Evolutionary conservation across 2,329 filamentous ascomycete genomes (phyloP), one percentile per base, ranked within the genome.

Genomic region (Phialemonium atrogriseum): DNA sequence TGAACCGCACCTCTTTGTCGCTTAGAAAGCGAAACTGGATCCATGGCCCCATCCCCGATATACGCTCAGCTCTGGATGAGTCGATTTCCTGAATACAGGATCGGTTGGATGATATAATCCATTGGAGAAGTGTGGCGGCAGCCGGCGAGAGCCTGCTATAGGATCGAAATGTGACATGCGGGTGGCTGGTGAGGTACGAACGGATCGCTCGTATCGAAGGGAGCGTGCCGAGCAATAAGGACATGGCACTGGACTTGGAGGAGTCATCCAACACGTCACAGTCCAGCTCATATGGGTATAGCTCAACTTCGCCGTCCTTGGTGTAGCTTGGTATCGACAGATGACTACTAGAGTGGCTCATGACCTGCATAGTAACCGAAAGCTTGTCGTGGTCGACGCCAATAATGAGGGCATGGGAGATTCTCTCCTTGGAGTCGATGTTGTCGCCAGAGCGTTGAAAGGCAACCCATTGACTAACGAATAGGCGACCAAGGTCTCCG

Each of bases 1-100:
- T 60, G 49, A 95, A 94, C 2, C 74, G 68, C 20, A 79, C 65
- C 50, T 95, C 88, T 47, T 88, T 93, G 47, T 94, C 85, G 0
- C 88, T 62, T 94, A 89, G 0, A 82, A 95, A 86, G 17, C 84
- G 73, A 47, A 94, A 95, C 52, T 94, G 87, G 35, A 84, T 64
- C 68, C 78, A 89, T 3, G 57, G 63, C 0, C 64, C 47, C 60
- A 89, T 76, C 1, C 79, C 80, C 15, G 60, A 61, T 3, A 91
- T 68, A 9, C 64, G 66, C 39, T 78, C 66, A 21, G 62, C 58
- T 19, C 35, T 7, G 24, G 26, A 8, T 34, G 31, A 10, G 25
- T 80, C 75, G 11, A 91, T 78, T 43, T 89, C 78, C 27, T 89
- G 67, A 38, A 95, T 91, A 44, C 80, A 88, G 1, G 88, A 89